phyloP scores from a whole-genome alignment of 2,329 filamentous ascomycete species.

The Hypocreales sp. region DNA sequence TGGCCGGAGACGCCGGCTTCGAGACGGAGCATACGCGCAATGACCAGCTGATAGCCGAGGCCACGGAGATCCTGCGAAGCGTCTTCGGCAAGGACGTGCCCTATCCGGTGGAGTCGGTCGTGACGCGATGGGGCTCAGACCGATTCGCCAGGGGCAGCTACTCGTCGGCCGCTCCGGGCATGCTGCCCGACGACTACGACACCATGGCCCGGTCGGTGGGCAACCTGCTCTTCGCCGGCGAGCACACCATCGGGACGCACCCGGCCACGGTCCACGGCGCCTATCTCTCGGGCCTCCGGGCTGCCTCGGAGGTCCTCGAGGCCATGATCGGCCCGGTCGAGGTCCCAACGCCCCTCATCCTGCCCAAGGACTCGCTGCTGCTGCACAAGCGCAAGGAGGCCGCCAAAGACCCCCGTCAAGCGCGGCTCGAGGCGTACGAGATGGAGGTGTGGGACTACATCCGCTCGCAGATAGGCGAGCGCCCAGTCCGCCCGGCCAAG shows the following conservation, averaged over 20 bases:
- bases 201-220: constrained; percentile 72
- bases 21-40: constrained; percentile 70
- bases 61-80: constrained; percentile 59
- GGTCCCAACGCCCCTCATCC: constrained; percentile 60
- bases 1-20: constrained; percentile 89
- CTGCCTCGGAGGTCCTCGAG: constrained; percentile 73
- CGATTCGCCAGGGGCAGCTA: constrained; percentile 89
- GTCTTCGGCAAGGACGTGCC: constrained; percentile 63
- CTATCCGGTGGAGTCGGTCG: constrained; percentile 66
- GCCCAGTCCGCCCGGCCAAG: constrained; percentile 57
- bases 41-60: constrained; percentile 62
- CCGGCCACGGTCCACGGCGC: constrained; percentile 95
- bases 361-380: constrained; percentile 38
- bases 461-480: constrained; percentile 49
- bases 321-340: constrained; percentile 68
- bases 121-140: constrained; percentile 87
- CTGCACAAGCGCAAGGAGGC: constrained; percentile 40
- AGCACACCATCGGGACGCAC: constrained; percentile 90
- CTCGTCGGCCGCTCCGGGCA: constrained; percentile 76
- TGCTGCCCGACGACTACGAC: constrained; percentile 80
- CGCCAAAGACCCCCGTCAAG: constrained; percentile 31
- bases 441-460: constrained; percentile 35
- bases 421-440: constrained; percentile 41
- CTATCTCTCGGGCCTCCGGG: constrained; percentile 83
- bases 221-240: constrained; percentile 87